Percentiles rank a stretch among this genome's conserved stretches.
These are phyloP conservation scores for Astragalus glycyphyllos DNA, from an alignment of 306 rosid species.

Conservation along the genomic window DNA sequence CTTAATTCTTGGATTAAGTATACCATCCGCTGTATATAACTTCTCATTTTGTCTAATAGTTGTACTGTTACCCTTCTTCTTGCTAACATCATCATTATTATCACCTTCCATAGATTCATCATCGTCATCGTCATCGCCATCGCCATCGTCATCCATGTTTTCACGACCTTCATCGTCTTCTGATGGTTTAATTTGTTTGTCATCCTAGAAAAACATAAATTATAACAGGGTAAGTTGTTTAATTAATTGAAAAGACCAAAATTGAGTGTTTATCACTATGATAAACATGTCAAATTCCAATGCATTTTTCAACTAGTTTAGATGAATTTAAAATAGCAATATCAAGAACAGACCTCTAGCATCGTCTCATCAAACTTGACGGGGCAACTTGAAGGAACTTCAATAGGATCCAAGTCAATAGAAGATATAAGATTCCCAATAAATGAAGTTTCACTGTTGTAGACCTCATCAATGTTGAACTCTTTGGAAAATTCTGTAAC, in stretches of 20 bases:
- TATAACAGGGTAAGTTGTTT: constrained; percentile 5
- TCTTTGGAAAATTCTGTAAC: constrained; percentile 72
- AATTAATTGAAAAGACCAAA: constrained; percentile 1
- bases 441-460: constrained; percentile 75
- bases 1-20: constrained; percentile 72
- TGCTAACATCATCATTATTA: constrained; percentile 46
- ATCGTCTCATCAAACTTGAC: constrained; percentile 63
- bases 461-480: constrained; percentile 81
- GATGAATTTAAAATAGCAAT: not conserved
- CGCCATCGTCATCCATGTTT: constrained; percentile 48
- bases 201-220: constrained; percentile 53
- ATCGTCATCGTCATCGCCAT: constrained; percentile 26
- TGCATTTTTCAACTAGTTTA: not conserved
- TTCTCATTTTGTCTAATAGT: constrained; percentile 77
- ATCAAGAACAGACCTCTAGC: constrained; percentile 62
- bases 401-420: constrained; percentile 77
- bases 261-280: not conserved
- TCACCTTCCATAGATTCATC: constrained; percentile 63
- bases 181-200: constrained; percentile 38
- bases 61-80: constrained; percentile 54
- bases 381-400: constrained; percentile 79
- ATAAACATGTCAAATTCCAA: not conserved
- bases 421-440: constrained; percentile 90
- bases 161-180: constrained; percentile 47
- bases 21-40: constrained; percentile 77